Evolutionary conservation across 164 flowering plant genomes (phyloP).

Genomic region (Protea cynaroides): DNA sequence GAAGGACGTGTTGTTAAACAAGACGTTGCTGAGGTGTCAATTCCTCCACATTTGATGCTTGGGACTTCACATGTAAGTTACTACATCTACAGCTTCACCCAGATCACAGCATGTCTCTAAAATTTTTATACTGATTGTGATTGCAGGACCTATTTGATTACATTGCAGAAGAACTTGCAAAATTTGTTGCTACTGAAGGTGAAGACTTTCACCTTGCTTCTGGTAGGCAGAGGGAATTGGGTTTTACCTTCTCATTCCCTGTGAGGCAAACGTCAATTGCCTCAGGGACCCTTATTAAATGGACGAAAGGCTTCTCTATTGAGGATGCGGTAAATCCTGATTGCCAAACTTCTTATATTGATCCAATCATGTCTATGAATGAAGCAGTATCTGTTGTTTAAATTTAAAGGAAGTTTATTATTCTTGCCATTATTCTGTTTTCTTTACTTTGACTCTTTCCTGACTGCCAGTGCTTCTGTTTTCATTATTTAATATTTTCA

Average conservation of each 20-base stretch:
- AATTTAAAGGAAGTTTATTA: not conserved
- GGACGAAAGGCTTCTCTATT: slow-evolving; percentile 92
- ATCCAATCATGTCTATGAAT: not conserved
- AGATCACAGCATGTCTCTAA: not conserved
- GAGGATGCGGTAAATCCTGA: slow-evolving; percentile 60
- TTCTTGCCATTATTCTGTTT: no score
- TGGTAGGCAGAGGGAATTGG: slow-evolving; percentile 84
- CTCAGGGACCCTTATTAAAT: slow-evolving; percentile 76
- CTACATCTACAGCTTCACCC: not conserved
- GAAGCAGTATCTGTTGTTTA: not conserved
- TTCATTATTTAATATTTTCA: no score
- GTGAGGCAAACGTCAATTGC: slow-evolving; percentile 70
- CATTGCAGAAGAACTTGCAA: slow-evolving; percentile 72
- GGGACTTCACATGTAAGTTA: slow-evolving; percentile 67
- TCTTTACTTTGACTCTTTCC: no score
- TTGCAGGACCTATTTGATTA: slow-evolving; percentile 81
- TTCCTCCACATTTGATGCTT: slow-evolving; percentile 87
- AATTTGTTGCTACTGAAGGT: slow-evolving; percentile 75
- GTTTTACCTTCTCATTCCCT: slow-evolving; percentile 98
- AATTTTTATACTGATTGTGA: slow-evolving; percentile 5
- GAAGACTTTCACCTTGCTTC: slow-evolving; percentile 49
- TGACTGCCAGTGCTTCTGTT: no score
- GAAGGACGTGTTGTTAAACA: slow-evolving; percentile 50
- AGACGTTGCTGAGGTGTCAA: slow-evolving; percentile 84
- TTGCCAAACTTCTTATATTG: slow-evolving; percentile 4